Conservation (phyloP, 2,329 filamentous ascomycete genomes). For the Tolypocladium guangdongense region DNA sequence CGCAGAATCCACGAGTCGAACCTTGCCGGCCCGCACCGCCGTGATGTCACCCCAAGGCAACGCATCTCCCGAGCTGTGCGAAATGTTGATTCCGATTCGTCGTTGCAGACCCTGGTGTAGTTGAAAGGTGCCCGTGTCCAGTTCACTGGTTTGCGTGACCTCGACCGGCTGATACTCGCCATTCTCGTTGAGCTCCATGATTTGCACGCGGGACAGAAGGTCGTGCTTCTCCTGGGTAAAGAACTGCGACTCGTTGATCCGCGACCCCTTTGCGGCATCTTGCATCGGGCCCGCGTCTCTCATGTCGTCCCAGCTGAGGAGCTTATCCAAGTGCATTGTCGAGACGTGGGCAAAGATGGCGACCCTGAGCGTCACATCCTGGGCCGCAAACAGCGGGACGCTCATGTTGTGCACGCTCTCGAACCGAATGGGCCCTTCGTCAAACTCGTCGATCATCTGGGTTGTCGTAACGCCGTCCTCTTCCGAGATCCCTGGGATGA, state of each 20-base stretch:
- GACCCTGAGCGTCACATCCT: slow-evolving; percentile 66
- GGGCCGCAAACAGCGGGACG: slow-evolving; percentile 62
- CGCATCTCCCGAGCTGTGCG: slow-evolving; percentile 78
- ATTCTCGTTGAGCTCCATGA: slow-evolving; percentile 83
- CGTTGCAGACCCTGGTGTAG: slow-evolving; percentile 90
- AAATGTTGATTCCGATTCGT: slow-evolving; percentile 77
- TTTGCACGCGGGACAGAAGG: slow-evolving; percentile 75
- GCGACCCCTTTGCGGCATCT: slow-evolving; percentile 44
- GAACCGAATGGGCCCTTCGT: slow-evolving; percentile 84
- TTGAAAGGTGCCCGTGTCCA: slow-evolving; percentile 87
- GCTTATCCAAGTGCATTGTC: slow-evolving; percentile 88
- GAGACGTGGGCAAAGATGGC: slow-evolving; percentile 89
- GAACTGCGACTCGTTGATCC: slow-evolving; percentile 86
- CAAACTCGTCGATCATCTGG: slow-evolving; percentile 87
- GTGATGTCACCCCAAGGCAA: slow-evolving; percentile 82
- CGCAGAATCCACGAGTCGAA: slow-evolving; percentile 73
- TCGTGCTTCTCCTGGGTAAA: slow-evolving; percentile 91
- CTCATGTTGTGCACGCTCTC: slow-evolving; percentile 99
- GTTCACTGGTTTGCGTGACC: slow-evolving; percentile 72
- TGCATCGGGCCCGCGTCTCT: slow-evolving; percentile 60
- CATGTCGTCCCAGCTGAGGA: slow-evolving; percentile 98
- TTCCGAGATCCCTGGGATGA: slow-evolving; percentile 81
- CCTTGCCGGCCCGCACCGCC: slow-evolving; percentile 64
- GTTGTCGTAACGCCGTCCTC: slow-evolving; percentile 90
- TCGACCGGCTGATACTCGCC: slow-evolving; percentile 90